phyloP scores from a whole-genome alignment of 2,329 filamentous ascomycete species.

The Fusarium sp. region DNA sequence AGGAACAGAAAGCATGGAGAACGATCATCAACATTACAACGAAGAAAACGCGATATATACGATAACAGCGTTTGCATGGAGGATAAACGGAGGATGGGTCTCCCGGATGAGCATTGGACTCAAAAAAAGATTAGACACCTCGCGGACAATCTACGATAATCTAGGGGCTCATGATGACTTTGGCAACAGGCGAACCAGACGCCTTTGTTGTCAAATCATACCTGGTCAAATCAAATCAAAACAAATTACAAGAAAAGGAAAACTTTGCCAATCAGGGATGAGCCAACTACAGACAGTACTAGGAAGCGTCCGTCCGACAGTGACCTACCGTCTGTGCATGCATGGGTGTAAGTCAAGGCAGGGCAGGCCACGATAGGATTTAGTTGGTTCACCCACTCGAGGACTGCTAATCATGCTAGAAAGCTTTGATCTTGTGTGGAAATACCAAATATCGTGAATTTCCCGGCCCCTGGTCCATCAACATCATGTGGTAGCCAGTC shows the following conservation, averaged over 20 bases:
- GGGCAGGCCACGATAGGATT: background rate
- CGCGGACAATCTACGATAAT: slow-evolving; percentile 19
- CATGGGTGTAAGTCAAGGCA: slow-evolving; percentile 1
- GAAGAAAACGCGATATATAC: slow-evolving; percentile 34
- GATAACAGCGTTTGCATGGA: slow-evolving; percentile 33
- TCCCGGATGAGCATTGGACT: slow-evolving; percentile 13
- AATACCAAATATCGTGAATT: slow-evolving; percentile 17
- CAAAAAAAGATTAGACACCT: slow-evolving; percentile 27
- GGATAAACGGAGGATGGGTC: background rate
- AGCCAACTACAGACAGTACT: background rate
- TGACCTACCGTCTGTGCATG: slow-evolving; percentile 16
- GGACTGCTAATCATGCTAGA: background rate
- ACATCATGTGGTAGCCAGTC: slow-evolving; percentile 5
- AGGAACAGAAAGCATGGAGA: slow-evolving; percentile 9
- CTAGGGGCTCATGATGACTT: slow-evolving; percentile 19
- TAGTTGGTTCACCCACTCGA: background rate
- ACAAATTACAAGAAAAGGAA: slow-evolving; percentile 1
- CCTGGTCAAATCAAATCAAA: slow-evolving; percentile 6
- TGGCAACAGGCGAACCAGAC: slow-evolving; percentile 32
- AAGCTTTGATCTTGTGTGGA: slow-evolving; percentile 4
- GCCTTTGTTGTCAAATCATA: slow-evolving; percentile 19
- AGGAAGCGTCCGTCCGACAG: slow-evolving; percentile 2
- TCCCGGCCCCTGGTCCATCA: slow-evolving; percentile 11
- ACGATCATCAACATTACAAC: slow-evolving; percentile 25
- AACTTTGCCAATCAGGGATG: slow-evolving; percentile 10